Evolutionary conservation across 2,329 filamentous ascomycete genomes (phyloP), one percentile per base, ranked within the genome.

Genomic region (Colletotrichum sp.): DNA sequence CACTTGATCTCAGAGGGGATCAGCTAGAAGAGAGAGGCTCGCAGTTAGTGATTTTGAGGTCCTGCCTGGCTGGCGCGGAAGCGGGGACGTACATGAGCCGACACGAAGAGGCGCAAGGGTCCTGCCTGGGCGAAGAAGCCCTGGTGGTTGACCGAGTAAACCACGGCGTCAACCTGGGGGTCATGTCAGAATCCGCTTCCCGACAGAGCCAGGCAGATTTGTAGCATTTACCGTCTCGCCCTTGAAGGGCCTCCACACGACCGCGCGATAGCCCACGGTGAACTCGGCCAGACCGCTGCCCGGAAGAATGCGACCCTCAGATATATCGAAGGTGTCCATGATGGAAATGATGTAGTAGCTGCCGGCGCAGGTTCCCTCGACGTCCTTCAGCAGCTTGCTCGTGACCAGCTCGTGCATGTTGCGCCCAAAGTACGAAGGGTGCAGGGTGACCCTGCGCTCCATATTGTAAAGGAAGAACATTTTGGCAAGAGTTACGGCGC

Each of bases 381-480:
- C 95, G 83, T 98, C 96, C 82, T 95, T 94, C 78, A 98, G 91
- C 32, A 99, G 92, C 85, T 96, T 96, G 80, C 94, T 94, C 67
- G 94, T 96, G 55, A 99, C 94, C 80, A 98, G 93, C 80, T 97
- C 94, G 81, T 96, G 94, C 89, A 98, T 97, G 83, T 97, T 95
- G 78, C 95, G 94, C 74, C 96, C 96, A 84, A 99, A 98, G 88
- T 97, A 99, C 15, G 96, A 98, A 32, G 97, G 97, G 83, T 99
- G 97, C 82, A 99, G 91, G 80, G 95, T 96, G 81, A 98, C 96
- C 83, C 95, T 94, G 83, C 96, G 96, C 87, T 98, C 96, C 86
- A 98, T 94, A 83, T 98, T 96, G 87, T 98, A 95, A 79, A 99
- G 94, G 89, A 99, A 99, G 87, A 98, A 99, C 97, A 99, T 99